Base-by-base conservation (phyloP, 441 rosid genomes). In the Euphorbia schlechtendalii region DNA sequence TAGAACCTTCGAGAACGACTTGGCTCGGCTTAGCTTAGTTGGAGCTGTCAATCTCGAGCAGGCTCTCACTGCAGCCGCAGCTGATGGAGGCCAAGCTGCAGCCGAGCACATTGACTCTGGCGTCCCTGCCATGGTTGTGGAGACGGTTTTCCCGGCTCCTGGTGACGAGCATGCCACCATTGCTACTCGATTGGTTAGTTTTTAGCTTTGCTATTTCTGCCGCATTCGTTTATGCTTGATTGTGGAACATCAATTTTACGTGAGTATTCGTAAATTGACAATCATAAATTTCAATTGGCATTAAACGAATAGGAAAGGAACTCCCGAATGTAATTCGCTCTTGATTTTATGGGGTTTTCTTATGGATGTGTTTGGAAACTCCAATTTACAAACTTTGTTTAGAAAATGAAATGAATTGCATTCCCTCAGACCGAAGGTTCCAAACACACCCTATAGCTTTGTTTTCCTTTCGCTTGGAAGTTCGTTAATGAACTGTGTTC, bases 31-130 rank as follows among this genome's bases (percentile, higher is more conserved):
- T 32, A 81, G 82, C 71, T 81, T 92, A 24, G 84, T 90, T 38
- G 96, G 94, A 22, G 76, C 87, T 56, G 96, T 88, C 64, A 71
- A 72, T 53, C 85, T 82, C 78, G 83, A 82, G 28, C 98, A 89
- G 69, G 97, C 96, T 71, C 66, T 92, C 51, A 84, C 90, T 0
- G 98, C 97, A 0, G 97, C 96, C n/a, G 92, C 98, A 0, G 89
- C 97, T 7, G 98, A 92, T 63, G 98, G 96, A 46, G 98, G 98
- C 28, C 79, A 69, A 68, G 83, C 89, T 22, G 98, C 98, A 3
- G 59, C 72, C 61, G 90, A 90, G 3, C 97, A 90, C 40, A 65
- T 88, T 5, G 74, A 72, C 8, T 74, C 92, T 8, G 94, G 87
- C 52, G 60, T 70, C 0, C 76, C 80, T 5, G 84, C 86, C 10